Base-by-base conservation (phyloP, 208 protist species). In the Tritrichomonas musculus region DNA sequence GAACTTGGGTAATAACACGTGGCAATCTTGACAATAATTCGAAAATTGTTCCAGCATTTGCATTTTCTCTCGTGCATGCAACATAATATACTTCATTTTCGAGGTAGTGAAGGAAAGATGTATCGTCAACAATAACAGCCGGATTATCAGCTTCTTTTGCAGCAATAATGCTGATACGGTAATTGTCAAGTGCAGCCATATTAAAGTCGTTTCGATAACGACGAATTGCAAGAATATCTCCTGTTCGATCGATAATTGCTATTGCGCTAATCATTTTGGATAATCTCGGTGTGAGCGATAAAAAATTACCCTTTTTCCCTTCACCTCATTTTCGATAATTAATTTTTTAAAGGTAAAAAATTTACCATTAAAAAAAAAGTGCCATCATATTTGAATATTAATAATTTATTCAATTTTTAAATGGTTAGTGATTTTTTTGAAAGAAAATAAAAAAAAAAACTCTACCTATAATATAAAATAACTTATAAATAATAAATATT, bases 11-110 rank as follows among this genome's bases (percentile, higher is more conserved):
- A 20, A 88, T 44, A 57, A 88, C 44, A 39, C 27, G 33, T 57
- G 77, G 77, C 9, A 88, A 20, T 57, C 44, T 44, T 13, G 44
- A 53, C 14, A 88, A 39, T 33, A 88, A 57, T 30, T 88, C 77
- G 47, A 88, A 88, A 88, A 88, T 88, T 39, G 57, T 47, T 17
- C 47, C 77, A 60, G 77, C 77, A 30, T 49, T 49, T 1, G 77
- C 77, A 30, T 88, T 88, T 39, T 88, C 17, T 27, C 47, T 53
- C 11, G 77, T 88, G 47, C 17, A 25, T 39, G n/a, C 77, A 39
- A 88, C 77, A 17, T 88, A 88, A 30, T 53, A 88, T 33, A 88
- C 57, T 36, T 88, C 77, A 27, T 88, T 88, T 88, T 88, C 77
- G 4, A 53, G 17, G 30, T 88, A 47, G 36, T 88, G 77, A 57